Percentiles rank a stretch among this genome's conserved stretches.
Evolutionary conservation across 129 eudicot species (phyloP).

Genomic region (Flaveria robusta): DNA sequence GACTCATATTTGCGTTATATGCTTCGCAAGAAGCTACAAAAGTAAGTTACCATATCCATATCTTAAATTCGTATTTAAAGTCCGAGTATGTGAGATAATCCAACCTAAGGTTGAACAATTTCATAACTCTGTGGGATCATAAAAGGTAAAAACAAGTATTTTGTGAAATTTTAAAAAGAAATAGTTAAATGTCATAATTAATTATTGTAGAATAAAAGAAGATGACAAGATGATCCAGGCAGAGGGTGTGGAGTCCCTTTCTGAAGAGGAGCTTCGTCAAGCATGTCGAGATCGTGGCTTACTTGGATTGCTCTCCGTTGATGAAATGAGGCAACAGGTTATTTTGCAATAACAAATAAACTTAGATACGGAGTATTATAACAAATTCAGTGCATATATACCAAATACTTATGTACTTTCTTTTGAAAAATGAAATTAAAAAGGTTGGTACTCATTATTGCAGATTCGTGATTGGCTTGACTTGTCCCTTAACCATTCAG

Average conservation of each 20-base stretch:
- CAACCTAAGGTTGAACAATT: background rate
- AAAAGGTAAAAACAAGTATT: background rate
- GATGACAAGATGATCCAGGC: conserved; percentile 91
- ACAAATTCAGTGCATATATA: background rate
- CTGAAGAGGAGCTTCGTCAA: conserved; percentile 95
- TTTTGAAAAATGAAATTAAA: background rate
- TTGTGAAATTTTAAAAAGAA: background rate
- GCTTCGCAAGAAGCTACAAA: conserved; percentile 69
- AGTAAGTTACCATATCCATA: conserved; percentile 37
- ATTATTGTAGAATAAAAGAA: conserved; percentile 63
- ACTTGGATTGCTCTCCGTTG: conserved; percentile 85
- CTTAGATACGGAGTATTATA: background rate
- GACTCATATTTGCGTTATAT: conserved; percentile 76
- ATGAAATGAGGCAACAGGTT: conserved; percentile 95
- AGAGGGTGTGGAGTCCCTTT: conserved; percentile 91
- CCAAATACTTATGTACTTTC: background rate
- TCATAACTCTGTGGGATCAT: background rate
- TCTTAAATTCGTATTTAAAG: conserved; percentile 7
- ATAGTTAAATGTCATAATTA: background rate
- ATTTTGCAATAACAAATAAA: conserved; percentile 19
- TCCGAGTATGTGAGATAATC: conserved; percentile 2
- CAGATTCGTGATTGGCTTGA: conserved; percentile 98
- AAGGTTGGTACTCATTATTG: conserved; percentile 19
- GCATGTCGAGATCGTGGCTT: conserved; percentile 93
- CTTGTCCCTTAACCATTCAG: conserved; percentile 90